Conservation (phyloP, 148 eudicot species). For the Amaranthus hypochondriacus region DNA sequence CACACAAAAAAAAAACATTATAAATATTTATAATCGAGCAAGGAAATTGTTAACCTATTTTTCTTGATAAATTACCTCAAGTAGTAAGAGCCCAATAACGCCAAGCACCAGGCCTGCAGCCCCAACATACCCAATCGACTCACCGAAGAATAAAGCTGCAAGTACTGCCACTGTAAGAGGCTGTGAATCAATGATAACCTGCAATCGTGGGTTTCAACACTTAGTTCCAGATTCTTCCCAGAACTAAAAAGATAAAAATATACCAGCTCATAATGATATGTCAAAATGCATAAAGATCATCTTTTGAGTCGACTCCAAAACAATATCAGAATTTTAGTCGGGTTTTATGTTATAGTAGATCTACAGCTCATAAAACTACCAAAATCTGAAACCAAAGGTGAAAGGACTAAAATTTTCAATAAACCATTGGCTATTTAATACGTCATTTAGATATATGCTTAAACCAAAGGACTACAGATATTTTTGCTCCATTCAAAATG, state of each 20-base stretch:
- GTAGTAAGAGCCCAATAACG: slow-evolving; percentile 87
- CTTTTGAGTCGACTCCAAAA: not conserved
- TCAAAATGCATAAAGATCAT: not conserved
- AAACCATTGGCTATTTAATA: too few relatives aligned
- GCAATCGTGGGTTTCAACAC: slow-evolving; percentile 31
- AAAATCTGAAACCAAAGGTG: too few relatives aligned
- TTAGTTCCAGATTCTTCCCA: slow-evolving; percentile 12
- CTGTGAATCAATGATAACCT: slow-evolving; percentile 99
- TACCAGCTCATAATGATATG: not conserved
- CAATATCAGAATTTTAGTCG: not conserved
- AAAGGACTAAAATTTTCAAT: too few relatives aligned
- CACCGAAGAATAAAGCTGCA: slow-evolving; percentile 89
- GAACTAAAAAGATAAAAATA: not conserved
- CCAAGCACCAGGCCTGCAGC: slow-evolving; percentile 93
- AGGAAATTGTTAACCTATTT: not conserved
- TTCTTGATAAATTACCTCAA: slow-evolving; percentile 53
- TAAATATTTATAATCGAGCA: not conserved
- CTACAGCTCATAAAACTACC: too few relatives aligned
- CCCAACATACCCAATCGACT: slow-evolving; percentile 84
- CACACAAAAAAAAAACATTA: not conserved
- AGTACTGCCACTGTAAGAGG: slow-evolving; percentile 95
- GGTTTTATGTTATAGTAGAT: too few relatives aligned
- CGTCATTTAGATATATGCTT: too few relatives aligned
- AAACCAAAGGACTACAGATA: too few relatives aligned
- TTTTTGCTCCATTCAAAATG: too few relatives aligned